Evolutionary conservation across 805 yeast genomes (phyloP).

Genomic region (Lipomyces spencermartinsiae): DNA sequence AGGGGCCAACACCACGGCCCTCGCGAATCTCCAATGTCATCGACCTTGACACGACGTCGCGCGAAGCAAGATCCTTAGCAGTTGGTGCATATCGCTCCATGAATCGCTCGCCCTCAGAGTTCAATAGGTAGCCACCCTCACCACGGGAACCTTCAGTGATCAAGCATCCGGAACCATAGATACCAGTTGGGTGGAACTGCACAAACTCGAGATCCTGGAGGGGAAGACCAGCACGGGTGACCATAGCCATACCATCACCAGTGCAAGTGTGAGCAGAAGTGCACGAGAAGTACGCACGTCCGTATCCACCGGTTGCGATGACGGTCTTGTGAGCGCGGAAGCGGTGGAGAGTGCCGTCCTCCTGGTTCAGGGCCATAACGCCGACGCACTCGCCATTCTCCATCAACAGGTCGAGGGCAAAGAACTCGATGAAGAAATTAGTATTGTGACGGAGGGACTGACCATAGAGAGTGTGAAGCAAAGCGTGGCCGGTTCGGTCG

Average conservation of each 20-base stretch:
- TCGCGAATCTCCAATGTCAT: slow-evolving; percentile 98
- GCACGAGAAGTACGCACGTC: slow-evolving; percentile 98
- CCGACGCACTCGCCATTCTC: slow-evolving; percentile 97
- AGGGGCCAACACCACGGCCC: slow-evolving; percentile 98
- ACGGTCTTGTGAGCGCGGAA: slow-evolving; percentile 96
- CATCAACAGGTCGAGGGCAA: slow-evolving; percentile 92
- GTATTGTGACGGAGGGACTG: slow-evolving; percentile 97
- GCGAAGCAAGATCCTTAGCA: slow-evolving; percentile 96
- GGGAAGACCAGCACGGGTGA: slow-evolving; percentile 96
- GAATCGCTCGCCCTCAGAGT: slow-evolving; percentile 98
- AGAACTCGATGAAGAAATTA: slow-evolving; percentile 96
- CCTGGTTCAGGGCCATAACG: slow-evolving; percentile 96
- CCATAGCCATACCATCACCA: slow-evolving; percentile 99
- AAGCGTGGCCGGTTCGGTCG: slow-evolving; percentile 98
- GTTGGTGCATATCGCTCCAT: slow-evolving; percentile 99
- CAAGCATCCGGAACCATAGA: slow-evolving; percentile 98
- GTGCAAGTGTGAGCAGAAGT: slow-evolving; percentile 99
- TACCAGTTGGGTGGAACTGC: slow-evolving; percentile 99
- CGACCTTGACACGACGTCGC: slow-evolving; percentile 98
- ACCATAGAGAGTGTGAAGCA: slow-evolving; percentile 93
- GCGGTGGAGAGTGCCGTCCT: slow-evolving; percentile 97
- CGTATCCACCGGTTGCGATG: slow-evolving; percentile 98
- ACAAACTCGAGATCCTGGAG: slow-evolving; percentile 96
- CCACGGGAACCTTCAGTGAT: slow-evolving; percentile 99
- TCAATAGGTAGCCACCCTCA: slow-evolving; percentile 97